Evolutionary conservation across 2,329 filamentous ascomycete species (phyloP).

Genomic region (Pseudogymnoascus sp.): DNA sequence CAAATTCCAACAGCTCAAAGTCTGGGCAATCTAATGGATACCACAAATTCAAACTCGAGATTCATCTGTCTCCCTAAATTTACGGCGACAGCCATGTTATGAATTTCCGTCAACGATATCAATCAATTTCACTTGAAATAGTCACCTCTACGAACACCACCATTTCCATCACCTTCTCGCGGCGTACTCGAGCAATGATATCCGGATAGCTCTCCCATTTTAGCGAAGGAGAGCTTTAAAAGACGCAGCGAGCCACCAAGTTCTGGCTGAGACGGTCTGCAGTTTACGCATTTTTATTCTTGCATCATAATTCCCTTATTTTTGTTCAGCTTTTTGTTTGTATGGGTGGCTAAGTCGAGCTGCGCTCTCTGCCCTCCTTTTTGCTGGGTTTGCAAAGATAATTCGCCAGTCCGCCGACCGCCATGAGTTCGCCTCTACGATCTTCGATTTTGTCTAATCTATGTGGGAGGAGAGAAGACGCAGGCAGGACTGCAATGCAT

Average conservation of each 20-base stretch:
- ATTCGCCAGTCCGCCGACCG: conserved; percentile 4
- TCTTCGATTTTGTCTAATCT: conserved; percentile 2
- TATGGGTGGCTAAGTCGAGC: conserved; percentile 26
- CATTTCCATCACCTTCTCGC: conserved; percentile 9
- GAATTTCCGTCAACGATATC: conserved; percentile 5
- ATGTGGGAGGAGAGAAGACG: neutral
- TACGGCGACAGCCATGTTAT: neutral
- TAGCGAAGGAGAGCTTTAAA: conserved; percentile 10
- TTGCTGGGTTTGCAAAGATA: conserved; percentile 7
- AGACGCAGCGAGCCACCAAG: conserved; percentile 2
- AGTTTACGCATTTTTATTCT: conserved; percentile 22
- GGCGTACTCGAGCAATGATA: conserved; percentile 10
- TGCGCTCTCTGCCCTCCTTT: conserved; percentile 6
- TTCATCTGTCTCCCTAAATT: conserved; percentile 16
- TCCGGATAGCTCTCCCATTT: conserved; percentile 9
- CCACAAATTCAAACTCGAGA: conserved; percentile 3
- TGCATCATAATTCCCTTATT: conserved; percentile 38
- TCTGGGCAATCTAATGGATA: conserved; percentile 56
- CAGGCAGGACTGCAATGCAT: neutral
- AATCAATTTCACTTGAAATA: conserved; percentile 1
- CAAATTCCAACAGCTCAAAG: conserved; percentile 57
- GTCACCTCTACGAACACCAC: conserved; percentile 4
- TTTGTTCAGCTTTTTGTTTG: conserved; percentile 22
- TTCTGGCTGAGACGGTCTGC: conserved; percentile 1
- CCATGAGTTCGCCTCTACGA: conserved; percentile 3